A percentile compares a stretch with the other conserved stretches of the same genome.
phyloP scores from a whole-genome alignment of 495 filamentous ascomycete genomes.

The Tricharina praecox region DNA sequence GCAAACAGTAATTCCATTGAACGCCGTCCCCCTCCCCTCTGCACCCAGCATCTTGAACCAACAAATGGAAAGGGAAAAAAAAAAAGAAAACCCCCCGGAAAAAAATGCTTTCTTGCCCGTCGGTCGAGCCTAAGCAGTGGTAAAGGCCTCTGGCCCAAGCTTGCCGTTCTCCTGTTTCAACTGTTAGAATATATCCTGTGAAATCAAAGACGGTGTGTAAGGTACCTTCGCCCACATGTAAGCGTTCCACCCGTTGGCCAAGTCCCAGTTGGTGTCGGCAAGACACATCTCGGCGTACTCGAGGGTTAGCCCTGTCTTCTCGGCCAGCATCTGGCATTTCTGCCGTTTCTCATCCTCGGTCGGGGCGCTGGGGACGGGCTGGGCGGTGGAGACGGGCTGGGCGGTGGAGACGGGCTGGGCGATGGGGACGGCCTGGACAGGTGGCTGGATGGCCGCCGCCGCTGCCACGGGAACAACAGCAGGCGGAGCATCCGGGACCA shows the following conservation, averaged over 20 bases:
- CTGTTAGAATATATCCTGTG: no score
- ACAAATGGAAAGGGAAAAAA: no score
- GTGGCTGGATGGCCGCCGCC: slow-evolving; percentile 14
- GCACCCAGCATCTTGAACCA: no score
- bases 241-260: slow-evolving; percentile 45
- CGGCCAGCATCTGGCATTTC: slow-evolving; percentile 44
- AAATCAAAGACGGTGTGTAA: no score
- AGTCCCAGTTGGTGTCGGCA: slow-evolving; percentile 53
- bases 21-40: no score
- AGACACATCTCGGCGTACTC: slow-evolving; percentile 58
- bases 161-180: no score
- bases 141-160: no score
- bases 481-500: slow-evolving; percentile 26
- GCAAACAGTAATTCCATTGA: no score
- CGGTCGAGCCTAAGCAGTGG: no score
- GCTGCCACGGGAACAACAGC: slow-evolving; percentile 7
- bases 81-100: no score
- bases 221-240: no score
- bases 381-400: slow-evolving; percentile 2
- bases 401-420: slow-evolving; percentile 3
- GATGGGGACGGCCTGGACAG: slow-evolving; percentile 5
- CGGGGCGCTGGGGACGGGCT: neutral
- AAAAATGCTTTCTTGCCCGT: no score
- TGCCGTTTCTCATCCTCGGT: slow-evolving; percentile 33
- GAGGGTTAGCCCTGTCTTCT: slow-evolving; percentile 52